Evolutionary conservation across 2,329 filamentous ascomycete species (phyloP).

Genomic region (Colletotrichum musae): DNA sequence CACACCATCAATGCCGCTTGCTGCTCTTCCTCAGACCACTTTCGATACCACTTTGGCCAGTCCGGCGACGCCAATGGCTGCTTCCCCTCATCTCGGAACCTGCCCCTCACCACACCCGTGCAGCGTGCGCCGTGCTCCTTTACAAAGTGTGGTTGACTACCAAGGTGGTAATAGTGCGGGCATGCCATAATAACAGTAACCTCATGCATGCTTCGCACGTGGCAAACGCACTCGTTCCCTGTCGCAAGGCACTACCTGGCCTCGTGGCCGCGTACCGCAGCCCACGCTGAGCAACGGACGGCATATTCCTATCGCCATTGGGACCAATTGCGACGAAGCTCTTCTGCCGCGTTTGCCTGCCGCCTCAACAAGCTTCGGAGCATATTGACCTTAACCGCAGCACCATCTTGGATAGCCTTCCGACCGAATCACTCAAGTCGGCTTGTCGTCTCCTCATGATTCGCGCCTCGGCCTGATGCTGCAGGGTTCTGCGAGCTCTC

Average conservation of each 20-base stretch:
- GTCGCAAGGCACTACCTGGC: constrained; percentile 20
- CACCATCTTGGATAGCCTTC: background rate
- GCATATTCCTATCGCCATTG: constrained; percentile 5
- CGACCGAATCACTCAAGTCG: background rate
- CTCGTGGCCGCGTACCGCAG: constrained; percentile 1
- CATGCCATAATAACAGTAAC: background rate
- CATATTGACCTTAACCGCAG: background rate
- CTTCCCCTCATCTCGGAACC: constrained; percentile 22
- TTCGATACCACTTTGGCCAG: constrained; percentile 26
- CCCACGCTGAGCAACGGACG: constrained; percentile 10
- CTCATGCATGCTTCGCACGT: constrained; percentile 38
- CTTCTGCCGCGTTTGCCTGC: constrained; percentile 7
- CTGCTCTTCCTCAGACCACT: constrained; percentile 28
- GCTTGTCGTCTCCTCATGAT: background rate
- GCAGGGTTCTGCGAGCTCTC: background rate
- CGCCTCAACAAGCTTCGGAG: constrained; percentile 1
- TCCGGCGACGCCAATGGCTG: constrained; percentile 20
- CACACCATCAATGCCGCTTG: constrained; percentile 20
- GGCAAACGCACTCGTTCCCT: constrained; percentile 25
- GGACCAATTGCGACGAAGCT: constrained; percentile 7
- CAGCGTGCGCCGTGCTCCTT: no score
- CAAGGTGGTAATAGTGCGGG: background rate
- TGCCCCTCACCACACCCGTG: background rate
- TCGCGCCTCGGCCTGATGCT: background rate
- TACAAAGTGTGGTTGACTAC: no score